Percentiles rank a stretch among this genome's conserved stretches.
These are phyloP conservation scores for Cyamopsis tetragonoloba DNA, from an alignment of 306 rosid species.

Conservation along the genomic window DNA sequence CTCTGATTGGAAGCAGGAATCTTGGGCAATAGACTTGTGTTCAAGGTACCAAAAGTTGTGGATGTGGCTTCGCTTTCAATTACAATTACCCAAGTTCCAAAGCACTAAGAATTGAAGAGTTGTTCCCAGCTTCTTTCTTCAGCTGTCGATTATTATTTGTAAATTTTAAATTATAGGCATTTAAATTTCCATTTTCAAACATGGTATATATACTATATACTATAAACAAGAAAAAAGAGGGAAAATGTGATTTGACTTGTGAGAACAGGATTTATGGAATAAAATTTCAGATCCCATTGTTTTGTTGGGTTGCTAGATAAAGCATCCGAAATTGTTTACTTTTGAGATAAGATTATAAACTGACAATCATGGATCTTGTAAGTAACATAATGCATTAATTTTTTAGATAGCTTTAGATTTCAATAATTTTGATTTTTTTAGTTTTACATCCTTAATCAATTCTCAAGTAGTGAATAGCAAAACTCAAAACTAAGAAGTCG, in stretches of 20 bases:
- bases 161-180: conserved; percentile 23
- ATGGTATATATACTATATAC: background rate
- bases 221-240: background rate
- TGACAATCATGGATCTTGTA: too few species aligned
- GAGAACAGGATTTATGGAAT: conserved; percentile 3
- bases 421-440: too few species aligned
- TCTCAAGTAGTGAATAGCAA: too few species aligned
- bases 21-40: conserved; percentile 31
- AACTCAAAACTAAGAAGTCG: too few species aligned
- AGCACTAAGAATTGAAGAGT: conserved; percentile 22
- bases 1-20: conserved; percentile 36
- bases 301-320: background rate
- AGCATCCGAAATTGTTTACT: background rate
- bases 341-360: too few species aligned
- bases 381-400: too few species aligned
- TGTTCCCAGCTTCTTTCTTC: conserved; percentile 23
- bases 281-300: conserved; percentile 10
- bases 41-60: conserved; percentile 36
- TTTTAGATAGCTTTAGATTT: too few species aligned
- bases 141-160: conserved; percentile 28
- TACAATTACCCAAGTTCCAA: conserved; percentile 26
- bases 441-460: too few species aligned
- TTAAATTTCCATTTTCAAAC: background rate
- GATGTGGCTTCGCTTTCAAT: conserved; percentile 34
- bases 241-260: background rate